Conservation (phyloP, 1,284 basidiomycete species). For the Fomitopsis betulina region DNA sequence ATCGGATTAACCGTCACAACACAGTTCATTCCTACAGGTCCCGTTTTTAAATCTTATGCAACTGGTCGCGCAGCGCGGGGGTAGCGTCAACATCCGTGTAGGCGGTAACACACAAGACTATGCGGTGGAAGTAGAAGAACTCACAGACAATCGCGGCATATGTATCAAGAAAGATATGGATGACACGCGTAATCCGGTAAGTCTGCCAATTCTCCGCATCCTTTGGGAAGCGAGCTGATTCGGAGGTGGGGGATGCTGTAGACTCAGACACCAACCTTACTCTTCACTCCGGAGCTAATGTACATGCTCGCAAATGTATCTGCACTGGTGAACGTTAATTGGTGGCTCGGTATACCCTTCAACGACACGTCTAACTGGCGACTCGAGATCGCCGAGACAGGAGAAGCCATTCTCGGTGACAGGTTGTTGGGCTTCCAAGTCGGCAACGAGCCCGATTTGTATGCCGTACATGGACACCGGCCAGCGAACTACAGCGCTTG, state of each 20-base stretch:
- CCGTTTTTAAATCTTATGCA: slow-evolving; percentile 56
- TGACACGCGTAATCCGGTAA: slow-evolving; percentile 15
- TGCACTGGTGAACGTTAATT: slow-evolving; percentile 31
- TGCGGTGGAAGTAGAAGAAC: slow-evolving; percentile 40
- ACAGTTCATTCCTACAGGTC: slow-evolving; percentile 2
- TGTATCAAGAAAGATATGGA: slow-evolving; percentile 17
- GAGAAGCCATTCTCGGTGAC: slow-evolving; percentile 38
- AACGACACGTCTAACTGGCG: slow-evolving; percentile 42
- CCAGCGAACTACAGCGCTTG: slow-evolving; percentile 31
- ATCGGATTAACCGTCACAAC: slow-evolving; percentile 38
- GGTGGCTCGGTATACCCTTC: slow-evolving; percentile 48
- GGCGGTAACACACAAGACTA: slow-evolving; percentile 78
- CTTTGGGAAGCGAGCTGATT: slow-evolving; percentile 38
- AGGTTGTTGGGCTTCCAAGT: slow-evolving; percentile 42
- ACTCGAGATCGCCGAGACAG: slow-evolving; percentile 40
- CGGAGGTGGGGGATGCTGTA: slow-evolving; percentile 29
- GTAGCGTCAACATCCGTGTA: slow-evolving; percentile 56
- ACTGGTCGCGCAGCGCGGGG: slow-evolving; percentile 56
- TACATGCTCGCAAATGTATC: slow-evolving; percentile 40
- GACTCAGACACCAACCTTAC: slow-evolving; percentile 36
- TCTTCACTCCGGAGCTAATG: slow-evolving; percentile 36
- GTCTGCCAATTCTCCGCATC: slow-evolving; percentile 24
- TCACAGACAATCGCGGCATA: neutral
- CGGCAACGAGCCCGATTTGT: slow-evolving; percentile 59
- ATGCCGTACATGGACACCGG: slow-evolving; percentile 27